Evolutionary conservation across 1,284 basidiomycete species (phyloP), one percentile per base, ranked within the genome.

Genomic region (Dichomitus squalens): DNA sequence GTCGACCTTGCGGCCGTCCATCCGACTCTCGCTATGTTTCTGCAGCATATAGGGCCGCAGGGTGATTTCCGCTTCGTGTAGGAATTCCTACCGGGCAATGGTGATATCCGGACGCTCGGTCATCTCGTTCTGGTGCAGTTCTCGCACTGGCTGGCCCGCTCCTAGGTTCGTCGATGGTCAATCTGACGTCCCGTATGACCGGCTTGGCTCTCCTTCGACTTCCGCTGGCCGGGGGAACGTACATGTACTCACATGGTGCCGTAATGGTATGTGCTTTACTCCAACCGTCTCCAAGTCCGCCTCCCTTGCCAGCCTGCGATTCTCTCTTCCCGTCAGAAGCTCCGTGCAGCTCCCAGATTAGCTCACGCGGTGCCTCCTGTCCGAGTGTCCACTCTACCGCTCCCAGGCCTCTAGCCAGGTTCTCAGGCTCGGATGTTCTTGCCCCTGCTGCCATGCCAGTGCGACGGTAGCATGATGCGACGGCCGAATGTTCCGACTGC

Each of bases 171-270:
- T 41, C 36, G 21, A 25, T 48, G 36, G 52, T 7, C 47, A 23
- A 33, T 23, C 9, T 29, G 21, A 34, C 47, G 53, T 49, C 49
- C n/a, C 25, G 9, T 43, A 43, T 29, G 44, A 25, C 34, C 18
- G 20, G 44, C 52, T 48, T 54, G 44, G 41, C 21, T 8, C 36
- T 14, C 44, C n/a, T 54, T 54, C 52, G 36, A 27, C 46, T 46
- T 46, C 41, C n/a, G 41, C 25, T 23, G 33, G 16, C 21, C 25
- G 9, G 33, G 21, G 16, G 20, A 4, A 29, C 25, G 40, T 31
- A 23, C 43, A 47, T 35, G n/a, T 46, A 20, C 25, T 47, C 43
- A 27, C 34, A 36, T 35, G n/a, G n/a, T n/a, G n/a, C n/a, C 52
- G 34, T 38, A 39, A 31, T 43, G 38, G 16, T 12, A 20, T 41